phyloP scores from a whole-genome alignment of 441 rosid species.

The Metrosideros polymorpha region DNA sequence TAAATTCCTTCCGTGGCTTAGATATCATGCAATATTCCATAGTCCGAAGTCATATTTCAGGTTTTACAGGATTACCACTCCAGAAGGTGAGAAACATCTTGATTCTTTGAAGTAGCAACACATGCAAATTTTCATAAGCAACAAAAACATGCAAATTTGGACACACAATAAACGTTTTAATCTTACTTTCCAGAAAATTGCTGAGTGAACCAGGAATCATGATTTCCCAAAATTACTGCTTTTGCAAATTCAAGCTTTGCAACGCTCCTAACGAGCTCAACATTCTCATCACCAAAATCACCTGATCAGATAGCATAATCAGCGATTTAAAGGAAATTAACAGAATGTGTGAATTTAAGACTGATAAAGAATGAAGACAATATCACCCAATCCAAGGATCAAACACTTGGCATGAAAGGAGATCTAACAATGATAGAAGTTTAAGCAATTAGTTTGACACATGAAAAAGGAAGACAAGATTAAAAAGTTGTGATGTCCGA shows the following conservation, averaged over 20 bases:
- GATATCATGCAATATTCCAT: not conserved
- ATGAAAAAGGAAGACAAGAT: not conserved
- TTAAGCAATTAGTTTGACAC: not conserved
- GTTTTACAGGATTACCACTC: not conserved
- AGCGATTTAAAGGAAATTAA: not conserved
- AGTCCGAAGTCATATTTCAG: not conserved
- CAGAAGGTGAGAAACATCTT: not conserved
- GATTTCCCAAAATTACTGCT: conserved; percentile 84
- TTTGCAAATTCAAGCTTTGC: conserved; percentile 58
- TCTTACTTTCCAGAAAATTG: conserved; percentile 51
- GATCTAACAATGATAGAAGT: not conserved
- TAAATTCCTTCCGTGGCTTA: not conserved
- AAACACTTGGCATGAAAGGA: not conserved
- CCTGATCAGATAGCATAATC: conserved; percentile 30
- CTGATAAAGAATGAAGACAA: not conserved
- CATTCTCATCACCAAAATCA: conserved; percentile 86
- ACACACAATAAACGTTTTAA: not conserved
- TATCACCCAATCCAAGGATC: not conserved
- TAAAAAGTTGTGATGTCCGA: not conserved
- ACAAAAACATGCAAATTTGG: not conserved
- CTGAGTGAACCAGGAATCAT: conserved; percentile 78
- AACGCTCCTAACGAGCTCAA: conserved; percentile 54
- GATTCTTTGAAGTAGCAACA: not conserved
- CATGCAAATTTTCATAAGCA: not conserved
- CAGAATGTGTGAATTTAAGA: not conserved